A percentile compares a stretch with the other conserved stretches of the same genome.
Evolutionary conservation across 2,329 filamentous ascomycete genomes (phyloP).

Genomic region (Basipetospora chlamydospora): DNA sequence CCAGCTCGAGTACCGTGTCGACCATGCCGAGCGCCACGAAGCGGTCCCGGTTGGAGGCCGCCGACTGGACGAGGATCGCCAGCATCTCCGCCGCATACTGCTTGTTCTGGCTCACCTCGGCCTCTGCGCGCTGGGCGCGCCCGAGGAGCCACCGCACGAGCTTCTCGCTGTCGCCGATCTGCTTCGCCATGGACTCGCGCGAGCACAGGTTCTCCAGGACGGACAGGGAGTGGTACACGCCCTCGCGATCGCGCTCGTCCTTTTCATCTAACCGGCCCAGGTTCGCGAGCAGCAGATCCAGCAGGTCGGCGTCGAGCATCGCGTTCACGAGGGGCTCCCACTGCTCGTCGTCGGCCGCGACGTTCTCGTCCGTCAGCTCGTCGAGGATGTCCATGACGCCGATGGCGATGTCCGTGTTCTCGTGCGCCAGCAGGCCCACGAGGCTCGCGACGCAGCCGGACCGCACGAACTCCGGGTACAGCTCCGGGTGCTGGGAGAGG

Average conservation of each 20-base stretch:
- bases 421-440: slow-evolving; percentile 73
- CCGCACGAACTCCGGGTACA: slow-evolving; percentile 69
- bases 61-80: slow-evolving; percentile 73
- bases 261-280: slow-evolving; percentile 66
- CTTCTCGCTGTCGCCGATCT: slow-evolving; percentile 52
- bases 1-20: slow-evolving; percentile 67
- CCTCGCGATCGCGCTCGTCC: slow-evolving; percentile 57
- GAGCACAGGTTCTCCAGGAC: slow-evolving; percentile 80
- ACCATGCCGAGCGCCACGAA: slow-evolving; percentile 56
- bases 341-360: slow-evolving; percentile 62
- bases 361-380: slow-evolving; percentile 88
- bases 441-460: slow-evolving; percentile 60
- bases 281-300: slow-evolving; percentile 63
- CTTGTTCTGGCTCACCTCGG: slow-evolving; percentile 75
- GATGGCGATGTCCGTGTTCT: slow-evolving; percentile 95
- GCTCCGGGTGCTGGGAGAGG: slow-evolving; percentile 69
- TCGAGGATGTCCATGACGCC: slow-evolving; percentile 77
- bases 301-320: slow-evolving; percentile 52
- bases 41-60: slow-evolving; percentile 45
- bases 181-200: slow-evolving; percentile 50
- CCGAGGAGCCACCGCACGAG: slow-evolving; percentile 65
- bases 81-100: slow-evolving; percentile 89
- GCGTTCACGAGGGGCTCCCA: slow-evolving; percentile 65
- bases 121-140: slow-evolving; percentile 47
- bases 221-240: slow-evolving; percentile 72